A percentile compares a stretch with the other conserved stretches of the same genome.
Conservation (phyloP, 306 rosid species). For the Abrus precatorius region DNA sequence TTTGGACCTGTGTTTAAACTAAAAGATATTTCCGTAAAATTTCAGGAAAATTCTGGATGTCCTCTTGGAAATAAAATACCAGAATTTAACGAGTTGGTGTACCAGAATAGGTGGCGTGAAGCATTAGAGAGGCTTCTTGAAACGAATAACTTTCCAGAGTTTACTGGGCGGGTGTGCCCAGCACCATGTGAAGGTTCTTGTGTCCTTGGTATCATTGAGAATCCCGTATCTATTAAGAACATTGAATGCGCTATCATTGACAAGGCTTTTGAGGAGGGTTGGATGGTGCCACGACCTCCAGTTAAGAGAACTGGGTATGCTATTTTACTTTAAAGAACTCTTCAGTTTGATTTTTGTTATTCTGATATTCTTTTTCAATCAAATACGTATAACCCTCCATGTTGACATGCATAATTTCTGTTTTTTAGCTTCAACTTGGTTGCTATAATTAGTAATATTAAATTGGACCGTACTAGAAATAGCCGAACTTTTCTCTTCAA, state of each 20-base stretch:
- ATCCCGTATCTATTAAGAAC: conserved; percentile 91
- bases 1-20: conserved; percentile 24
- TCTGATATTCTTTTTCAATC: conserved; percentile 26
- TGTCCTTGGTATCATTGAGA: conserved; percentile 80
- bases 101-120: conserved; percentile 97
- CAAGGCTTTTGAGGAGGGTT: conserved; percentile 98
- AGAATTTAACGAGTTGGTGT: conserved; percentile 92
- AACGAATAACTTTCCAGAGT: conserved; percentile 98
- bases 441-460: background rate
- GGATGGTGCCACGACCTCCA: conserved; percentile 99
- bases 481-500: background rate
- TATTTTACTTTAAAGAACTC: conserved; percentile 4
- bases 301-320: conserved; percentile 83
- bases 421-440: conserved; percentile 15
- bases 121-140: conserved; percentile 95
- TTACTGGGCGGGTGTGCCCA: conserved; percentile 99
- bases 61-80: conserved; percentile 99
- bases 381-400: conserved; percentile 1
- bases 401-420: background rate
- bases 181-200: conserved; percentile 99
- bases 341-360: conserved; percentile 9
- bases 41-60: conserved; percentile 96
- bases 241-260: conserved; percentile 98
- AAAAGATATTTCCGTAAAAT: conserved; percentile 25
- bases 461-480: background rate